Percentiles rank a stretch among this genome's conserved stretches.
Conservation (phyloP, 768 basidiomycete species). For the Nevesoporus exiguus region DNA sequence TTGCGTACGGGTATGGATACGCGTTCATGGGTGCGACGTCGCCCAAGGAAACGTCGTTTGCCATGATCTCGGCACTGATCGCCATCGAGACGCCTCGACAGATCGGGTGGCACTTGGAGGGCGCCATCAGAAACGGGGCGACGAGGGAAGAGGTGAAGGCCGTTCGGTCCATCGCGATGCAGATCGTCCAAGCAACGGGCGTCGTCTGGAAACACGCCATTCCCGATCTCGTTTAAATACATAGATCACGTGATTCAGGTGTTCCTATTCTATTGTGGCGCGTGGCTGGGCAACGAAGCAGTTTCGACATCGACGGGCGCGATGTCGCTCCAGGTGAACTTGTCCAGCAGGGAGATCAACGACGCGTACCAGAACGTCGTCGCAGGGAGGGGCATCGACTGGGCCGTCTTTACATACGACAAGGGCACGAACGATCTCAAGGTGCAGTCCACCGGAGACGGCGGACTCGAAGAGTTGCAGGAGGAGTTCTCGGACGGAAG, state of each 20-base stretch:
- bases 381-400: slow-evolving; percentile 63
- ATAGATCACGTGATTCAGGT: slow-evolving; percentile 18
- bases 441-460: slow-evolving; percentile 79
- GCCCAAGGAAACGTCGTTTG: slow-evolving; percentile 54
- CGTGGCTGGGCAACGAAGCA: background rate
- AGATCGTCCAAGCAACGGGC: slow-evolving; percentile 45
- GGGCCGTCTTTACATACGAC: slow-evolving; percentile 79
- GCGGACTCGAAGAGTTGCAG: slow-evolving; percentile 86
- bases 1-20: slow-evolving; percentile 59
- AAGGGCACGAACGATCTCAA: slow-evolving; percentile 82
- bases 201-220: slow-evolving; percentile 50
- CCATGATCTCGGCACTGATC: slow-evolving; percentile 59
- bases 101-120: slow-evolving; percentile 61
- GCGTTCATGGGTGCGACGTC: slow-evolving; percentile 45
- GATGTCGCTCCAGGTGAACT: slow-evolving; percentile 81
- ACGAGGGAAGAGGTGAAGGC: slow-evolving; percentile 49
- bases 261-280: background rate
- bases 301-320: background rate
- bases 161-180: slow-evolving; percentile 53
- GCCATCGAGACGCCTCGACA: slow-evolving; percentile 60
- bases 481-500: slow-evolving; percentile 95
- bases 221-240: slow-evolving; percentile 35
- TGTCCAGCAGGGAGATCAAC: slow-evolving; percentile 67
- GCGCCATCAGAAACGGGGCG: slow-evolving; percentile 54
- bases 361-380: slow-evolving; percentile 76